A percentile compares a stretch with the other conserved stretches of the same genome.
Conservation (phyloP, 2,329 filamentous ascomycete genomes). For the Epichloe aotearoae region DNA sequence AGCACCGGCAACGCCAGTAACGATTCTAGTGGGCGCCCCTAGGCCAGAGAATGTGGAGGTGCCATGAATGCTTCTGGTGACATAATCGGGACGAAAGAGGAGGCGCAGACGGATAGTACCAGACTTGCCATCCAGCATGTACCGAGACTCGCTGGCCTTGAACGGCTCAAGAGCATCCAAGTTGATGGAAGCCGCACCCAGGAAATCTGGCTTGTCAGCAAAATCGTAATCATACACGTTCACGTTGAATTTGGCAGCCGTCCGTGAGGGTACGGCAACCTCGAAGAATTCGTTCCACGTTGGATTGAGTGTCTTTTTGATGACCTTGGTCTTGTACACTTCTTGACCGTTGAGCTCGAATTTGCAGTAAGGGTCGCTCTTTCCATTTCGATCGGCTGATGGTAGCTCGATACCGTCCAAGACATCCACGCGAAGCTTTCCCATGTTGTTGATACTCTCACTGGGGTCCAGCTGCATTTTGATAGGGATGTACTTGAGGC, state of each 20-base stretch:
- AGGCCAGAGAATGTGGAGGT: slow-evolving; percentile 91
- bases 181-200: slow-evolving; percentile 67
- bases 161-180: slow-evolving; percentile 77
- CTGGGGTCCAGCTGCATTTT: slow-evolving; percentile 87
- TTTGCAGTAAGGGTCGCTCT: slow-evolving; percentile 92
- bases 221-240: slow-evolving; percentile 95
- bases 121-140: slow-evolving; percentile 77
- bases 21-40: slow-evolving; percentile 72
- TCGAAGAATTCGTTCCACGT: slow-evolving; percentile 97
- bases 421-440: slow-evolving; percentile 84
- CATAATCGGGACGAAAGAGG: slow-evolving; percentile 86
- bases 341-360: slow-evolving; percentile 84
- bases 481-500: slow-evolving; percentile 86
- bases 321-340: slow-evolving; percentile 86
- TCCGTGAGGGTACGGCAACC: slow-evolving; percentile 66
- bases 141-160: slow-evolving; percentile 58
- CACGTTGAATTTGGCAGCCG: slow-evolving; percentile 67
- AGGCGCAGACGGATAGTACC: slow-evolving; percentile 71
- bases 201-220: slow-evolving; percentile 80
- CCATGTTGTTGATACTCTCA: slow-evolving; percentile 99
- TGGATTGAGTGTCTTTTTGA: slow-evolving; percentile 93
- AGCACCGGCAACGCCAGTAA: slow-evolving; percentile 65
- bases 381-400: slow-evolving; percentile 88
- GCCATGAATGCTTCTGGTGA: slow-evolving; percentile 74
- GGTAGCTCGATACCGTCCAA: slow-evolving; percentile 80